Percentiles rank a stretch among this genome's conserved stretches.
These are phyloP conservation scores for Chlorella variabilis DNA, from an alignment of 163 green algal genomes.

Conservation along the genomic window DNA sequence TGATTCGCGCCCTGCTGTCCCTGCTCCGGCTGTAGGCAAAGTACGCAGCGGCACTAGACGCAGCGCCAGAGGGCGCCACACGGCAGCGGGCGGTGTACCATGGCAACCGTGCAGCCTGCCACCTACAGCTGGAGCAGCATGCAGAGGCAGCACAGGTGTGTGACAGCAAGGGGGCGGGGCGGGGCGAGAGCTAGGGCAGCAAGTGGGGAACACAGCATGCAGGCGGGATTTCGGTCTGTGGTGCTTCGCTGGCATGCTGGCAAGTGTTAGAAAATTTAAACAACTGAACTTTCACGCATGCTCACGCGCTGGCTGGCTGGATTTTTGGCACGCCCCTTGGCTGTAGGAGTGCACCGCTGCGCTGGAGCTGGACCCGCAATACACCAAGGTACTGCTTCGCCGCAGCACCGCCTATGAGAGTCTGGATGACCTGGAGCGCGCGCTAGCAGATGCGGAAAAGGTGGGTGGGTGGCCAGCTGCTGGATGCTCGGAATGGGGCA, in stretches of 20 bases:
- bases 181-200: too few species aligned
- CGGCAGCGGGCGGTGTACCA: conserved; percentile 77
- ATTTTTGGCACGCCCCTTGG: too few species aligned
- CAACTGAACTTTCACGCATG: too few species aligned
- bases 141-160: conserved; percentile 20
- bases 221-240: too few species aligned
- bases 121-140: conserved; percentile 63
- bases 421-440: conserved; percentile 84
- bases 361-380: conserved; percentile 70
- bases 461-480: conserved; percentile 50
- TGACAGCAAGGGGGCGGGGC: too few species aligned
- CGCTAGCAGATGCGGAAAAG: conserved; percentile 76
- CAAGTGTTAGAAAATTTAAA: too few species aligned
- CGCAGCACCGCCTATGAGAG: conserved; percentile 73
- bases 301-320: neutral
- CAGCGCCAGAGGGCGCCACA: conserved; percentile 31
- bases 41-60: conserved; percentile 52
- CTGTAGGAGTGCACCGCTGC: conserved; percentile 73
- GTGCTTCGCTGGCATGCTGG: too few species aligned
- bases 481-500: too few species aligned
- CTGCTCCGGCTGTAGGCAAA: conserved; percentile 39
- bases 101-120: conserved; percentile 79
- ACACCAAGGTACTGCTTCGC: conserved; percentile 77
- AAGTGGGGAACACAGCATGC: too few species aligned
- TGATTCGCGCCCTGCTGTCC: too few species aligned